A percentile compares a stretch with the other conserved stretches of the same genome.
phyloP scores from a whole-genome alignment of 208 protist genomes.

The Leishmania amazonensis region DNA sequence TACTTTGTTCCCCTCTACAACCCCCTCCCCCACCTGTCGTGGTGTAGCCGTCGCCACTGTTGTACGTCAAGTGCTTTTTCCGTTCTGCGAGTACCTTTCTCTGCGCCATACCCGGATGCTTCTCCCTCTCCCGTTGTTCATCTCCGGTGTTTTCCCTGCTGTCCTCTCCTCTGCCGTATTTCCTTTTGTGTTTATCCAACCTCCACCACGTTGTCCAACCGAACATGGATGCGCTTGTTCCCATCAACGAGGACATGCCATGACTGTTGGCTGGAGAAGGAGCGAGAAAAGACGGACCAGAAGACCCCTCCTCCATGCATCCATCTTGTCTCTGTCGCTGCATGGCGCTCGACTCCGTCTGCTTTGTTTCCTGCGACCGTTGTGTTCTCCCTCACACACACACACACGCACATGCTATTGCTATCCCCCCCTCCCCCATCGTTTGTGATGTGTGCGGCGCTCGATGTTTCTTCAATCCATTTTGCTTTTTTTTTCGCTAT shows the following conservation, averaged over 20 bases:
- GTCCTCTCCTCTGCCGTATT: neutral
- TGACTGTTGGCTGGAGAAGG: neutral
- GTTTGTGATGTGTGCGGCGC: no score
- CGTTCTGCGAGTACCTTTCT: neutral
- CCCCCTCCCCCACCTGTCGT: neutral
- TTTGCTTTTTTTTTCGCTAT: no score
- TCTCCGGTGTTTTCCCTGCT: neutral
- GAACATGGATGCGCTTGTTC: no score
- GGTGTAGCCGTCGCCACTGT: neutral
- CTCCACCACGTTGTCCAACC: no score
- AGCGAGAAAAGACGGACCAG: neutral
- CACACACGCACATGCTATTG: neutral
- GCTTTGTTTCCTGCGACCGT: neutral
- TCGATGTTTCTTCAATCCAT: no score
- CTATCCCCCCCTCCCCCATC: no score
- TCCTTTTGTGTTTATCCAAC: neutral
- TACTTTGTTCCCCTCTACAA: neutral
- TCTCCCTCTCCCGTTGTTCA: neutral
- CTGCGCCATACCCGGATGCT: no score
- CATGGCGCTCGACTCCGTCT: neutral
- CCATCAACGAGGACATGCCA: no score
- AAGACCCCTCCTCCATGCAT: neutral
- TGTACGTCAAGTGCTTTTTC: neutral
- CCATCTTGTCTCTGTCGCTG: neutral
- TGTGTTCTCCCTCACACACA: neutral